Base-by-base conservation (phyloP, 2,329 filamentous ascomycete genomes). In the Colletotrichum siamense region DNA sequence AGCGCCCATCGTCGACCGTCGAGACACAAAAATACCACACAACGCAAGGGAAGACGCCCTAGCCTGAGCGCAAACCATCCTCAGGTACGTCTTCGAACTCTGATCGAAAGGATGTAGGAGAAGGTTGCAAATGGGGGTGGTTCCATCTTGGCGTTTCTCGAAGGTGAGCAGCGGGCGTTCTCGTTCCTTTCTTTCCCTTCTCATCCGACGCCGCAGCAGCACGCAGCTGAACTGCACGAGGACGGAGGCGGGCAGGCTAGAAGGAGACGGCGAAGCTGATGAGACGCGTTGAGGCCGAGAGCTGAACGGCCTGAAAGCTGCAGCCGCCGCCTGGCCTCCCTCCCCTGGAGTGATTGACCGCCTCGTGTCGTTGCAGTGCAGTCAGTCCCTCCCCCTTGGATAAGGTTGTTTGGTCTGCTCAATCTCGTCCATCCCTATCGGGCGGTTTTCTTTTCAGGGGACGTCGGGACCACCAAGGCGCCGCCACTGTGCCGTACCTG, bases 321-420 rank as follows among this genome's bases (percentile, higher is more conserved):
- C 70, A 72, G 52, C 39, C 24, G 55, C 30, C 10, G 24, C 55
- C 13, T 59, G 15, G 18, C 55, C 55, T 30, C 36, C 36, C 15
- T 30, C 34, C 61, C 52, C 39, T 22, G 64, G 62, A 9, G 5
- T 26, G 34, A 39, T n/a, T 65, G 69, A 63, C 57, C 65, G 65
- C 71, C 22, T 57, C 24, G 22, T 39, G 34, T 57, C 44, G 49
- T 63, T 52, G 34, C 30, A 49, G 44, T 30, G 34, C 34, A 15
- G 22, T 71, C 34, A 39, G 36, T 39, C 36, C 55, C 22, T 26
- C 16, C 57, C 32, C 28, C 32, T 52, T 52, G 55, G 71, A 57
- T 76, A 73, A 73, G 73, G 73, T 76, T 73, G 73, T 73, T 69
- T 73, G 59, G 68, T 34, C 36, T 52, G 24, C 55, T 36, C 24